A percentile compares a stretch with the other conserved stretches of the same genome.
phyloP scores from a whole-genome alignment of 805 yeast species.

The Starmerella bombi region DNA sequence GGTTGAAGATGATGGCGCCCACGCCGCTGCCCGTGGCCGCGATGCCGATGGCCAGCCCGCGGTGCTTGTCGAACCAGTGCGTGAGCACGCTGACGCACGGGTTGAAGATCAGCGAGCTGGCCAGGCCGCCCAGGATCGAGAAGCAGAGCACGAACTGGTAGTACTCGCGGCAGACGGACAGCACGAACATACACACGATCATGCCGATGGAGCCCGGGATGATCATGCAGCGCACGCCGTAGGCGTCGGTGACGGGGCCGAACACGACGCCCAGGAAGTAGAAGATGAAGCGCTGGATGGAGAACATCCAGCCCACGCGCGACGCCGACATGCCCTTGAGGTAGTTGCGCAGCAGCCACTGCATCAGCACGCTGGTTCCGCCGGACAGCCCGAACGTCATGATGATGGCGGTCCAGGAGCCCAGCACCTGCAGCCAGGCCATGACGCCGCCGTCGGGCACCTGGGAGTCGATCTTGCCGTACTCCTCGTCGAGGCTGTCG shows the following conservation, averaged over 20 bases:
- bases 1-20: slow-evolving; percentile 52
- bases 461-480: slow-evolving; percentile 10
- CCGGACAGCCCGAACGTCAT: slow-evolving; percentile 54
- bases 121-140: slow-evolving; percentile 39
- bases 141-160: slow-evolving; percentile 50
- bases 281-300: slow-evolving; percentile 28
- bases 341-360: slow-evolving; percentile 46
- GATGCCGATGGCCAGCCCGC: slow-evolving; percentile 49
- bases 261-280: slow-evolving; percentile 36
- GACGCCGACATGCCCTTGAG: slow-evolving; percentile 28
- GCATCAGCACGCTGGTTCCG: slow-evolving; percentile 53
- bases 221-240: slow-evolving; percentile 39
- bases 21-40: slow-evolving; percentile 55
- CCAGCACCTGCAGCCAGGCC: slow-evolving; percentile 44
- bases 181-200: slow-evolving; percentile 39
- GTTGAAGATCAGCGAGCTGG: slow-evolving; percentile 33
- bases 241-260: slow-evolving; percentile 45
- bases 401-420: slow-evolving; percentile 44
- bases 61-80: slow-evolving; percentile 46
- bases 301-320: slow-evolving; percentile 61
- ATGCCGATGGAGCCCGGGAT: slow-evolving; percentile 34
- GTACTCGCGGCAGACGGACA: slow-evolving; percentile 37
- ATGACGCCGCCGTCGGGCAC: slow-evolving; percentile 41
- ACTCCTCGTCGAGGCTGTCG: neutral
- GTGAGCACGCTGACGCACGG: slow-evolving; percentile 44